Percentiles rank a stretch among this genome's conserved stretches.
phyloP scores from a whole-genome alignment of 495 filamentous ascomycete species.

The Trichoderma asperelloides region DNA sequence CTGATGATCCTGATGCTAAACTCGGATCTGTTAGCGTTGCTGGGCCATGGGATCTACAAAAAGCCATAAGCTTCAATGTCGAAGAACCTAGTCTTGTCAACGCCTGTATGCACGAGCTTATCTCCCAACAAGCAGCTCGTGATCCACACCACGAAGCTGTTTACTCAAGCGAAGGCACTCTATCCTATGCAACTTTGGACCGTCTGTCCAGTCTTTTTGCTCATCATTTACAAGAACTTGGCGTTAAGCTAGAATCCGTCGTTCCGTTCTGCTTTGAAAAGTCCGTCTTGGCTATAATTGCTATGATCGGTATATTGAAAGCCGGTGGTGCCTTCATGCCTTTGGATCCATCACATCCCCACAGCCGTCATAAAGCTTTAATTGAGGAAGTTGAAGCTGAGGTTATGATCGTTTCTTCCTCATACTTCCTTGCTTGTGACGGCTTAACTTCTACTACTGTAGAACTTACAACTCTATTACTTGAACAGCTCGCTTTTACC shows the following conservation, averaged over 20 bases:
- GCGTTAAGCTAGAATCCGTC: constrained; percentile 31
- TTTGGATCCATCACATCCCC: constrained; percentile 5
- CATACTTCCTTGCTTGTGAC: neutral
- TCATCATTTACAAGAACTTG: constrained; percentile 25
- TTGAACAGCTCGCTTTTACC: neutral
- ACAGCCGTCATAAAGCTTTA: neutral
- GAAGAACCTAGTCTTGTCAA: neutral
- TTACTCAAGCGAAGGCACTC: neutral
- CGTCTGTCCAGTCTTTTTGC: constrained; percentile 24
- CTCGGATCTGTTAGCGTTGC: neutral
- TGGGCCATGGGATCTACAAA: neutral
- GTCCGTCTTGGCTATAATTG: constrained; percentile 33
- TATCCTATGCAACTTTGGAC: constrained; percentile 4
- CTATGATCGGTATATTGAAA: constrained; percentile 38
- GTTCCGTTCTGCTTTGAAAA: constrained; percentile 40
- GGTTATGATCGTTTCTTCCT: neutral
- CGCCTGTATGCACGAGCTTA: constrained; percentile 7
- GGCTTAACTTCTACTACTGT: neutral
- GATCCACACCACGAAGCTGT: constrained; percentile 3
- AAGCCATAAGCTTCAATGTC: neutral
- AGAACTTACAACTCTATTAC: neutral
- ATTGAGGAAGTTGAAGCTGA: neutral
- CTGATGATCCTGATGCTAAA: neutral
- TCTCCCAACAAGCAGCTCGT: neutral
- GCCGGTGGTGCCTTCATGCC: constrained; percentile 8